Conservation (phyloP, 129 eudicot genomes). For the Centrapalus pauciflorus region DNA sequence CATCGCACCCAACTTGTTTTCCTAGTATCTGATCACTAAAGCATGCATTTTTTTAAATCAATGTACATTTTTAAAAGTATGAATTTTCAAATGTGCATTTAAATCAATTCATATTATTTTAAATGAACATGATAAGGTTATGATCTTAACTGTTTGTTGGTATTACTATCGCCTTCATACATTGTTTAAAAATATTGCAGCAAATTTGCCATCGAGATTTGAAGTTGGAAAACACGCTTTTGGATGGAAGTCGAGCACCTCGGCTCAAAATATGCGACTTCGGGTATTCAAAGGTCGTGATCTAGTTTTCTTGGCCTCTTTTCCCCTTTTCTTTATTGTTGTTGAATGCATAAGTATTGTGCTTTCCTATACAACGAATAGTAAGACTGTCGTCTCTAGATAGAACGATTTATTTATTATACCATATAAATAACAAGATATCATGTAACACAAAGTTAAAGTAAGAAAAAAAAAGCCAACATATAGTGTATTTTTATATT, state of each 20-base stretch:
- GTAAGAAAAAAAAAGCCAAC: neutral
- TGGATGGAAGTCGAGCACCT: slow-evolving; percentile 84
- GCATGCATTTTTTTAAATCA: too few species aligned
- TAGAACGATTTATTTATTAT: neutral
- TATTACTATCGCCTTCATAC: too few species aligned
- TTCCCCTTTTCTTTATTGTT: neutral
- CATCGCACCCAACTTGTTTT: too few species aligned
- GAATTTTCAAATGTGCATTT: too few species aligned
- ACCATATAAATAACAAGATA: neutral
- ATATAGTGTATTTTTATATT: neutral
- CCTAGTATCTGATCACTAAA: too few species aligned
- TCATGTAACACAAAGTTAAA: too few species aligned
- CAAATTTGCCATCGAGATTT: slow-evolving; percentile 94
- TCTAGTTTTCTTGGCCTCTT: neutral
- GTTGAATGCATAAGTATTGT: neutral
- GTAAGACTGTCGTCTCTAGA: too few species aligned
- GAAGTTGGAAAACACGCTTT: slow-evolving; percentile 74
- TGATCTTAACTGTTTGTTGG: neutral
- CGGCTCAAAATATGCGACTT: slow-evolving; percentile 91
- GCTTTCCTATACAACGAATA: too few species aligned
- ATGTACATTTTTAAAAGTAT: too few species aligned
- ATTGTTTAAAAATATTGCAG: too few species aligned
- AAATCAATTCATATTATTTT: too few species aligned
- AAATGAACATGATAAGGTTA: too few species aligned
- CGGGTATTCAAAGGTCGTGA: slow-evolving; percentile 81